Percentiles rank a stretch among this genome's conserved stretches.
Evolutionary conservation across 768 basidiomycete genomes (phyloP).

Genomic region (Kwoniella newhampshirensis): DNA sequence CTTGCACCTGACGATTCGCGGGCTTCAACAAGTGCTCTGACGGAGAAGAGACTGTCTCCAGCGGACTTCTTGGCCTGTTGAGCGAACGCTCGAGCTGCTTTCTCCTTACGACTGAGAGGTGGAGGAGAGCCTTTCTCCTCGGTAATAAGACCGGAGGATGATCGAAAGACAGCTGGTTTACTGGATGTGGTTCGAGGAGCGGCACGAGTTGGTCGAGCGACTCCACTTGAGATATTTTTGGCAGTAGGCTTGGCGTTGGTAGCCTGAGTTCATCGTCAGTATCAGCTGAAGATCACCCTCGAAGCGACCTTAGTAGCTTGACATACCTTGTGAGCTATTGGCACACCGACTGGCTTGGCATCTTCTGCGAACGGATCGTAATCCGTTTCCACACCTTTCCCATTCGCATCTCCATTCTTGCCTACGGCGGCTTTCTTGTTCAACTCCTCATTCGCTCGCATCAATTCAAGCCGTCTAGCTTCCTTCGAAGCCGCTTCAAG

Average conservation of each 20-base stretch:
- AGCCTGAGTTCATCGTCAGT: not conserved
- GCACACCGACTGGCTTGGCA: slow-evolving; percentile 11
- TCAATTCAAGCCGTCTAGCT: slow-evolving; percentile 34
- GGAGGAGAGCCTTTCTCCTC: slow-evolving; percentile 24
- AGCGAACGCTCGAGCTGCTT: slow-evolving; percentile 35
- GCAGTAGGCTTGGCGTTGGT: not conserved
- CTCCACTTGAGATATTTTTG: not conserved
- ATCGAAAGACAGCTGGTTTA: not conserved
- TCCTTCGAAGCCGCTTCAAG: slow-evolving; percentile 35
- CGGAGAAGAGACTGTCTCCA: slow-evolving; percentile 29
- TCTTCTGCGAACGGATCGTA: slow-evolving; percentile 48
- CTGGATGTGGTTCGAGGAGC: not conserved
- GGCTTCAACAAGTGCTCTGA: slow-evolving; percentile 30
- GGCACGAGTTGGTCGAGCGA: not conserved
- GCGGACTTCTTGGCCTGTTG: slow-evolving; percentile 25
- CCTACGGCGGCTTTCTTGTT: slow-evolving; percentile 14
- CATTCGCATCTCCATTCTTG: not conserved
- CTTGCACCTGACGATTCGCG: slow-evolving; percentile 13
- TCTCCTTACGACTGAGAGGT: slow-evolving; percentile 37
- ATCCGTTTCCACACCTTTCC: slow-evolving; percentile 9
- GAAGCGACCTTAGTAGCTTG: not conserved
- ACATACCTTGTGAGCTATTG: slow-evolving; percentile 10
- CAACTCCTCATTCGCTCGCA: slow-evolving; percentile 35
- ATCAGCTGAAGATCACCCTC: not conserved
- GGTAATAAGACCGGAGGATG: not conserved